These are phyloP conservation scores for Kondoa subrosea DNA, from an alignment of 768 basidiomycete species.

Conservation along the genomic window DNA sequence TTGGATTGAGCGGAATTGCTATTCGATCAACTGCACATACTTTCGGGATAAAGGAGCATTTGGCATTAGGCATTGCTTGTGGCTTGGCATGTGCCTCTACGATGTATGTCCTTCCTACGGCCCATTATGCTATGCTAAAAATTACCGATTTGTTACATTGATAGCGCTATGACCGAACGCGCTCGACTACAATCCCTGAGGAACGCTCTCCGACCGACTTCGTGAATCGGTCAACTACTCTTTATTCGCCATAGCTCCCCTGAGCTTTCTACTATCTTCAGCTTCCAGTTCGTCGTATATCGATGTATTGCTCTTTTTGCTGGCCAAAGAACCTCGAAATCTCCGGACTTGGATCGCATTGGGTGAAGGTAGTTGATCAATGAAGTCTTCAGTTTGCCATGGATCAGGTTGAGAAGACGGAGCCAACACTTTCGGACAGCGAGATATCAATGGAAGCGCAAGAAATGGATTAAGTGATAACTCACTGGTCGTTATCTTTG, in stretches of 20 bases:
- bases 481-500: not conserved
- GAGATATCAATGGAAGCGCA: not conserved
- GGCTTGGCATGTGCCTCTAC: not conserved
- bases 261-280: not conserved
- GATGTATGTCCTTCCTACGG: not conserved
- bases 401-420: not conserved
- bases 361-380: not conserved
- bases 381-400: not conserved
- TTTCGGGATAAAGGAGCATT: not conserved
- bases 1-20: not conserved
- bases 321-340: not conserved
- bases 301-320: not conserved
- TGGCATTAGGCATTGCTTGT: not conserved
- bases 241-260: not conserved
- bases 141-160: too few species aligned
- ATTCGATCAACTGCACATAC: not conserved
- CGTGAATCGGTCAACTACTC: not conserved
- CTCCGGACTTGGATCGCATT: not conserved
- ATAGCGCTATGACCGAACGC: not conserved
- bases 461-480: not conserved
- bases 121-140: not conserved
- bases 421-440: not conserved
- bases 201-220: not conserved
- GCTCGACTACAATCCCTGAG: not conserved
- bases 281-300: not conserved